Conservation (phyloP, 495 filamentous ascomycete genomes). For the Aspergillus campestris region DNA sequence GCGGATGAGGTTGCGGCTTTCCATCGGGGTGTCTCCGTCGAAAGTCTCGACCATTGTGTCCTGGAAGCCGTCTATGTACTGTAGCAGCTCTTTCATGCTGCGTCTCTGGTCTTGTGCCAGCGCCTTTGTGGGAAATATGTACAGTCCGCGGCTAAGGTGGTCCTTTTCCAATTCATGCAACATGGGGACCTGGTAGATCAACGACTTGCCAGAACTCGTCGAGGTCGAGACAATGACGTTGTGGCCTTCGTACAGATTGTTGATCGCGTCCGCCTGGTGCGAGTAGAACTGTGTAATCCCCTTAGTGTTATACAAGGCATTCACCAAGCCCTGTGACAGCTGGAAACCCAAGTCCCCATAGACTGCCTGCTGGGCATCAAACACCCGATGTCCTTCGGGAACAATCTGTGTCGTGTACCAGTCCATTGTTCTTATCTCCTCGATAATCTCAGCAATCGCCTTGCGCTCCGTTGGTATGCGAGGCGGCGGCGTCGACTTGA, state of each 20-base stretch:
- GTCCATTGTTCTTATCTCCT: constrained; percentile 68
- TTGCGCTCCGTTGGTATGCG: constrained; percentile 79
- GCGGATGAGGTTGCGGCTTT: constrained; percentile 65
- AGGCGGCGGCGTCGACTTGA: constrained; percentile 36
- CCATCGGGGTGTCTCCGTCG: constrained; percentile 88
- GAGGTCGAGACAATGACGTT: constrained; percentile 93
- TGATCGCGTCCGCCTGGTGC: constrained; percentile 94
- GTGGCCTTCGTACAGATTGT: constrained; percentile 70
- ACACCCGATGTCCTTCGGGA: constrained; percentile 85
- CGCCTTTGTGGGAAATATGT: constrained; percentile 97
- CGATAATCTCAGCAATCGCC: constrained; percentile 73
- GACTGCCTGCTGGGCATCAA: constrained; percentile 74
- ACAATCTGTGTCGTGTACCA: constrained; percentile 95
- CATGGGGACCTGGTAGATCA: constrained; percentile 95
- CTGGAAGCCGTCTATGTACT: constrained; percentile 70
- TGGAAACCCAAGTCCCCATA: constrained; percentile 82
- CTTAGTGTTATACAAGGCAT: constrained; percentile 85
- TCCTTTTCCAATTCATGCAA: constrained; percentile 81
- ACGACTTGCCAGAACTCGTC: constrained; percentile 90
- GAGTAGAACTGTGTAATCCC: constrained; percentile 83
- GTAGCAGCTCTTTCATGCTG: constrained; percentile 75
- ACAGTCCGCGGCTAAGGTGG: constrained; percentile 73
- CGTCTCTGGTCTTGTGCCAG: constrained; percentile 91
- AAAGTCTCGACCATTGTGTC: constrained; percentile 81
- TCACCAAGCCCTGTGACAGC: constrained; percentile 83